These are phyloP conservation scores for Ustilago cynodontis DNA, from an alignment of 1,284 basidiomycete species.

Conservation along the genomic window DNA sequence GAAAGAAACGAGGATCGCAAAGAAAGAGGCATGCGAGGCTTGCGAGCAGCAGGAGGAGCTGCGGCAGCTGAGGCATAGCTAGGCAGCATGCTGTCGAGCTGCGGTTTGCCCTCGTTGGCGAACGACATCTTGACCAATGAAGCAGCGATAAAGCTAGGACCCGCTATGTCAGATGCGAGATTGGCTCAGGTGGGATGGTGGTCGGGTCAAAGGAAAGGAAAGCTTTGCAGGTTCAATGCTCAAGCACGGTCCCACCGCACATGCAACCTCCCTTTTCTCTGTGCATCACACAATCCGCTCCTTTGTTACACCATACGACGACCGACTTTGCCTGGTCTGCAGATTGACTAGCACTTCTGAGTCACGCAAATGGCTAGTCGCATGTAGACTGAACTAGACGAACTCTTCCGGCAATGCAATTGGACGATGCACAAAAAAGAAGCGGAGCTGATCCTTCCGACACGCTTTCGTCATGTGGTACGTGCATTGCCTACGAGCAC, in stretches of 20 bases:
- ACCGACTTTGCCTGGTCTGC: not conserved
- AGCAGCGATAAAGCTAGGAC: no score
- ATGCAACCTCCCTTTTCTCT: not conserved
- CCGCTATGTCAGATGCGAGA: not conserved
- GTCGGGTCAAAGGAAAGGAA: not conserved
- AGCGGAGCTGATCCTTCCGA: conserved; percentile 41
- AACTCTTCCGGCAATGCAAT: conserved; percentile 25
- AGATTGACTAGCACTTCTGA: not conserved
- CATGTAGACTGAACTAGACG: not conserved
- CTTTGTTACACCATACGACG: not conserved
- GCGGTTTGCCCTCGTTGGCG: conserved; percentile 16
- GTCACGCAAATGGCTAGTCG: not conserved
- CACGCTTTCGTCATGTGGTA: conserved; percentile 18
- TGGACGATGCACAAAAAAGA: not conserved
- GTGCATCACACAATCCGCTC: not conserved
- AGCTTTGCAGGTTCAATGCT: not conserved
- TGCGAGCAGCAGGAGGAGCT: conserved; percentile 11
- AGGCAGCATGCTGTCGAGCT: conserved; percentile 20
- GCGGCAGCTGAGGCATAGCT: conserved; percentile 16
- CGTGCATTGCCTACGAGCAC: conserved; percentile 8
- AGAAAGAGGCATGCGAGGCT: conserved; percentile 12
- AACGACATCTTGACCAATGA: conserved; percentile 16
- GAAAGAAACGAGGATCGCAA: conserved; percentile 31
- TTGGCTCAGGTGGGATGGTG: conserved; percentile 2
- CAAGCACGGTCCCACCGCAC: not conserved